Conservation (phyloP, 257 asterid species). For the Lycium barbarum region DNA sequence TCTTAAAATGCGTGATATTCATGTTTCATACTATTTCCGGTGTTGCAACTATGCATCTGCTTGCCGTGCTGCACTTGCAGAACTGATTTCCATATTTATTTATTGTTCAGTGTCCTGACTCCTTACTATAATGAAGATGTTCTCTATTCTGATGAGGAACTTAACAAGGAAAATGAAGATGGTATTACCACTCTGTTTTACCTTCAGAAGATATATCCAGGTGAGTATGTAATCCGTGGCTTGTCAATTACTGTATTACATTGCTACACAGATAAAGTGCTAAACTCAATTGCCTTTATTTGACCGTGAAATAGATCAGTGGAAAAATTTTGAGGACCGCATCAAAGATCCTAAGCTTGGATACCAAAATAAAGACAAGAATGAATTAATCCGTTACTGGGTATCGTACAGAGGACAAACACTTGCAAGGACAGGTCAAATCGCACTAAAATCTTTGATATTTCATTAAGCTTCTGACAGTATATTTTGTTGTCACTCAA, state of each 20-base stretch:
- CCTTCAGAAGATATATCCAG: slow-evolving; percentile 95
- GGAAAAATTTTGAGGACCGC: slow-evolving; percentile 88
- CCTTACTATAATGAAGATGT: slow-evolving; percentile 93
- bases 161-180: slow-evolving; percentile 90
- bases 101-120: slow-evolving; percentile 77
- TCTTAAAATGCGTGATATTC: not conserved
- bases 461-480: slow-evolving; percentile 17
- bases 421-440: slow-evolving; percentile 91
- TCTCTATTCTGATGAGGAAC: slow-evolving; percentile 89
- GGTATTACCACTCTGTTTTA: slow-evolving; percentile 89
- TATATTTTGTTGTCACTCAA: slow-evolving; percentile 14
- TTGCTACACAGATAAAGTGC: slow-evolving; percentile 11
- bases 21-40: slow-evolving; percentile 3
- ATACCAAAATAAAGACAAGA: slow-evolving; percentile 48
- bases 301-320: slow-evolving; percentile 63
- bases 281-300: slow-evolving; percentile 19
- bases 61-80: not conserved
- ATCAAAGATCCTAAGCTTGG: slow-evolving; percentile 60
- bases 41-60: slow-evolving; percentile 12
- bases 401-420: slow-evolving; percentile 99
- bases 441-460: slow-evolving; percentile 22
- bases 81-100: slow-evolving; percentile 34
- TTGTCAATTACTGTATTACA: not conserved
- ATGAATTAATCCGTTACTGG: slow-evolving; percentile 84
- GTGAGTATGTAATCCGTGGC: slow-evolving; percentile 48